Conservation (phyloP, 768 basidiomycete genomes). For the Hemileccinum impolitum region DNA sequence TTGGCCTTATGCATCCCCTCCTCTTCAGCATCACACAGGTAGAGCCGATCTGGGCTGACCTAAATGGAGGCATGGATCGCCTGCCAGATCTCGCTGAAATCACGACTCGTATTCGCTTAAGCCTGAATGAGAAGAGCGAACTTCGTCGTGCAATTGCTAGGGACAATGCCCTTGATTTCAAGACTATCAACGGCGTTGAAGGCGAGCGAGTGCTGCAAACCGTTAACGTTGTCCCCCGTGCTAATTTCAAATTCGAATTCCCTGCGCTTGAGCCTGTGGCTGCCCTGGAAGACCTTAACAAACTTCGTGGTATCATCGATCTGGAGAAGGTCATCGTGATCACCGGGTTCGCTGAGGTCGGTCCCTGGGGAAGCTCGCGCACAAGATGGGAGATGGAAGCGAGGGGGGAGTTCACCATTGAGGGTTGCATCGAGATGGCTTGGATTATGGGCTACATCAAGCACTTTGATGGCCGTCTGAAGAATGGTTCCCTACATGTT, state of each 20-base stretch:
- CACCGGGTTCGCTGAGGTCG: slow-evolving; percentile 96
- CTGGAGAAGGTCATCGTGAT: slow-evolving; percentile 95
- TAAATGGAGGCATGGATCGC: slow-evolving; percentile 98
- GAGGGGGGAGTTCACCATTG: slow-evolving; percentile 92
- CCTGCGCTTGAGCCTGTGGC: slow-evolving; percentile 73
- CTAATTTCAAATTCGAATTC: slow-evolving; percentile 97
- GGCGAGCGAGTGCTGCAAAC: slow-evolving; percentile 92
- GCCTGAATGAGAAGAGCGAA: slow-evolving; percentile 82
- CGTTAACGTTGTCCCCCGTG: slow-evolving; percentile 89
- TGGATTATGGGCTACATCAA: slow-evolving; percentile 99
- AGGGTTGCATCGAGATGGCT: slow-evolving; percentile 99
- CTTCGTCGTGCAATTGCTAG: slow-evolving; percentile 90
- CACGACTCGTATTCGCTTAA: slow-evolving; percentile 78
- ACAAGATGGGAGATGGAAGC: slow-evolving; percentile 99
- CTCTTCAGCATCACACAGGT: slow-evolving; percentile 99
- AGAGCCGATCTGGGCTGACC: slow-evolving; percentile 98
- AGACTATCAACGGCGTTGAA: slow-evolving; percentile 82
- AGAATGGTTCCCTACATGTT: slow-evolving; percentile 88
- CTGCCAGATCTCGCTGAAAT: slow-evolving; percentile 93
- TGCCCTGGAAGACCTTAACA: slow-evolving; percentile 67
- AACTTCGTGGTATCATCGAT: slow-evolving; percentile 86
- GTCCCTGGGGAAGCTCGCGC: slow-evolving; percentile 97
- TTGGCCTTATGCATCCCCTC: slow-evolving; percentile 98
- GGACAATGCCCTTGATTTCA: slow-evolving; percentile 96
- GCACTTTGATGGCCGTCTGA: slow-evolving; percentile 96